Evolutionary conservation across 1,139 yeast species (phyloP), one percentile per base, ranked within the genome.

Genomic region (Arxiozyma telluris): DNA sequence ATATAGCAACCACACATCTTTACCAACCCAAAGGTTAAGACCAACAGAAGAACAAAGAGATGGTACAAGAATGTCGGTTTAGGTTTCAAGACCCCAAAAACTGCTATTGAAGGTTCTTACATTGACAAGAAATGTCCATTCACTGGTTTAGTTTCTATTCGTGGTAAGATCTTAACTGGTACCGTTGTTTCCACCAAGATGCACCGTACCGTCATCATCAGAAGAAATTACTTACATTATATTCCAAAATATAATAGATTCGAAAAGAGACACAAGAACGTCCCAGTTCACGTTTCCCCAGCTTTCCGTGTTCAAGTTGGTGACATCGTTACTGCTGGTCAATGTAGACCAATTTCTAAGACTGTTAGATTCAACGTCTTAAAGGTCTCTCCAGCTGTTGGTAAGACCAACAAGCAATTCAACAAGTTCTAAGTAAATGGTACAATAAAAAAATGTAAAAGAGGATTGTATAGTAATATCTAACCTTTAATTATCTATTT

Each of bases 241-340:
- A 87, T 93, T 78, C 96, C 98, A 79, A 93, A 94, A 87, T 93
- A 93, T 84, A 93, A 91, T 96, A 91, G 99, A 87, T 93, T 90
- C 87, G 99, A 93, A 84, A 93, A 93, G 89, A 91, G 99, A 84
- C 99, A 93, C 89, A 94, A 93, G 94, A 94, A 93, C 85, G 84
- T 94, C 66, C 95, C 99, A 76, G 98, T 97, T 72, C 99, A 93
- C 83, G 89, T 94, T 73, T 91, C 98, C 66, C 99, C 99, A 80
- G 98, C 98, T 79, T 93, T 93, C 98, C 96, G 99, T 83, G 97
- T 91, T 72, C 81, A 81, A 76, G 98, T 91, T 77, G 99, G 99
- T 83, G 99, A 94, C 75, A 82, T 87, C 69, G 98, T 94, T 73
- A 91, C 96, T 72, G 98, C 93, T 77, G 99, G 99, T 77, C 98